Evolutionary conservation across 345 rosid species (phyloP).

Genomic region (Aquilaria sinensis): DNA sequence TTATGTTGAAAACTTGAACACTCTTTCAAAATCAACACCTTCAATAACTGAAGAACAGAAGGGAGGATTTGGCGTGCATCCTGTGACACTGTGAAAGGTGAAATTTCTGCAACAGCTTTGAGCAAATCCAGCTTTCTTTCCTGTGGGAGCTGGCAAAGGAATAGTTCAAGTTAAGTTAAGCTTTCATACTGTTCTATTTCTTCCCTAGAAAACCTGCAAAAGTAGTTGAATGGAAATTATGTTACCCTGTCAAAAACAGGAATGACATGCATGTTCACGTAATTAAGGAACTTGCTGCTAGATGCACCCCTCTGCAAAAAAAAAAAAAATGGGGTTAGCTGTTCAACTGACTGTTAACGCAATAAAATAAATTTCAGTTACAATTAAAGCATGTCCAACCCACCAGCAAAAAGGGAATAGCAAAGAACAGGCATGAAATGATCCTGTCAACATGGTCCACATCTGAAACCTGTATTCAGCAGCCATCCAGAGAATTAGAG

Average conservation of each 20-base stretch:
- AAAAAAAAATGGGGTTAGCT: too few species aligned
- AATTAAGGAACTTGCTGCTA: constrained; percentile 82
- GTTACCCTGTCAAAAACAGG: constrained; percentile 91
- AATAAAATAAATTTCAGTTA: too few species aligned
- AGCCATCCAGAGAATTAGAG: neutral
- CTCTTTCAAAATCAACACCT: constrained; percentile 37
- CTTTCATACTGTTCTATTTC: too few species aligned
- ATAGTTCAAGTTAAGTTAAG: too few species aligned
- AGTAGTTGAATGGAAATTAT: too few species aligned
- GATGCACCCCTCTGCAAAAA: constrained; percentile 78
- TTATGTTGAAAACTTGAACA: too few species aligned
- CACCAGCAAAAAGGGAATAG: constrained; percentile 95
- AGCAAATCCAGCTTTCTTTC: constrained; percentile 95
- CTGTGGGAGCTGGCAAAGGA: constrained; percentile 71
- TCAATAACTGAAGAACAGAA: constrained; percentile 73
- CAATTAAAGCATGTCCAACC: neutral
- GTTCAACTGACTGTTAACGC: too few species aligned
- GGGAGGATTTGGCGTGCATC: constrained; percentile 96
- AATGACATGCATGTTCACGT: constrained; percentile 77
- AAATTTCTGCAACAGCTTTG: constrained; percentile 88
- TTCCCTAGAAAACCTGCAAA: too few species aligned
- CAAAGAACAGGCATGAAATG: constrained; percentile 89
- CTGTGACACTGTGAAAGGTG: constrained; percentile 80
- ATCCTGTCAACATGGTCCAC: constrained; percentile 90
- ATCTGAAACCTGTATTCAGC: constrained; percentile 68